A percentile compares a stretch with the other conserved stretches of the same genome.
phyloP scores from a whole-genome alignment of 129 eudicot genomes.

The Silybum marianum region DNA sequence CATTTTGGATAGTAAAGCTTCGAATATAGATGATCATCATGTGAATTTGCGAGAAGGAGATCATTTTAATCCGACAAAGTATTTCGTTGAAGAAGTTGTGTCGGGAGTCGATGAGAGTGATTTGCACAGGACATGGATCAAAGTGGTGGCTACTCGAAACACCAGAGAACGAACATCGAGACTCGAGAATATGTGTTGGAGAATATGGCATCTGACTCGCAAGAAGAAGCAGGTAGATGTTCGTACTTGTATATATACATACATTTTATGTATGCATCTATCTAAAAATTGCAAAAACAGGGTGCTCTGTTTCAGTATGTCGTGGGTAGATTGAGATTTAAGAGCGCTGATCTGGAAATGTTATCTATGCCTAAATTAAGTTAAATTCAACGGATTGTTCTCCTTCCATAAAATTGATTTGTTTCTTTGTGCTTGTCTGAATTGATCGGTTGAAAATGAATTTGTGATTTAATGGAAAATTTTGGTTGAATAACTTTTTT shows the following conservation, averaged over 20 bases:
- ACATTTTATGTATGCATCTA: background rate
- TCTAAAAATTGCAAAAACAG: background rate
- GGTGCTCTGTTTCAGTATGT: background rate
- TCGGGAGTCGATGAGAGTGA: conserved; percentile 78
- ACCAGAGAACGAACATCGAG: conserved; percentile 74
- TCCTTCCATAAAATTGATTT: background rate
- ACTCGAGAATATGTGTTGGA: conserved; percentile 95
- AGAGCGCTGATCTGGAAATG: background rate
- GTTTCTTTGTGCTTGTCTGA: background rate
- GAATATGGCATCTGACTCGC: conserved; percentile 94
- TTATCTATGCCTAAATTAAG: background rate
- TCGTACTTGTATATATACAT: background rate
- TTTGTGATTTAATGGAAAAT: too few species aligned
- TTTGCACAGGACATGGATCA: conserved; percentile 89
- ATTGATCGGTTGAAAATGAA: background rate
- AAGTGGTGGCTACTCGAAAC: conserved; percentile 79
- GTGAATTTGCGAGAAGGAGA: conserved; percentile 37
- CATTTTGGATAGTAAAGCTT: conserved; percentile 59
- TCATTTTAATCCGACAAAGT: conserved; percentile 76
- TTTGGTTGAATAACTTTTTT: too few species aligned
- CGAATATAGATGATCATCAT: conserved; percentile 42
- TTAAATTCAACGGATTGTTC: background rate
- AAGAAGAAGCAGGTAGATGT: conserved; percentile 74
- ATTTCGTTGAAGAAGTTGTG: conserved; percentile 89
- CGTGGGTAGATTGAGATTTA: background rate